Percentiles rank a stretch among this genome's conserved stretches.
Conservation (phyloP, 2,329 filamentous ascomycete genomes). For the Raffaelea deltoideospora region DNA sequence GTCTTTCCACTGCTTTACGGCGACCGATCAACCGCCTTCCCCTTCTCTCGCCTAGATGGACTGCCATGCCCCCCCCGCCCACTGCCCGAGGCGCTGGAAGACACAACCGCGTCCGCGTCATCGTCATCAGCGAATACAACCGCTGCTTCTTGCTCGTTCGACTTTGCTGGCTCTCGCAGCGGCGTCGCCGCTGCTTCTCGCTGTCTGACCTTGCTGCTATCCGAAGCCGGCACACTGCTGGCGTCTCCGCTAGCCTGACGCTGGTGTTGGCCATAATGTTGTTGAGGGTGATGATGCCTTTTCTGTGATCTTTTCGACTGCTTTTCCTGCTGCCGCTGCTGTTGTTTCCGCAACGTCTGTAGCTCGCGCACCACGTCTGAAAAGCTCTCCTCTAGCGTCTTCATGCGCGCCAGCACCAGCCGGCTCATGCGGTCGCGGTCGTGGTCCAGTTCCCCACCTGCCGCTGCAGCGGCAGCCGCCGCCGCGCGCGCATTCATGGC, state of each 20-base stretch:
- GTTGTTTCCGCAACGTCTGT: constrained; percentile 39
- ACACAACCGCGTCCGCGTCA: no score
- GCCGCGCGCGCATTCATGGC: constrained; percentile 29
- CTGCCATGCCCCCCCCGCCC: no score
- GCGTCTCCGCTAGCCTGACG: constrained; percentile 20
- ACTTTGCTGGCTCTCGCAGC: neutral
- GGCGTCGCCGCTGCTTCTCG: neutral
- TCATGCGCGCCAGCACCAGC: constrained; percentile 79
- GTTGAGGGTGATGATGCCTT: no score
- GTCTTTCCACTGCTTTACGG: no score
- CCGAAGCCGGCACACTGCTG: constrained; percentile 29
- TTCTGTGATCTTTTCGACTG: no score
- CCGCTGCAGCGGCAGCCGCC: no score
- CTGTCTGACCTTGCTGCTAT: neutral
- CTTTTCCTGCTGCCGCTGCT: no score
- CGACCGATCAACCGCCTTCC: no score
- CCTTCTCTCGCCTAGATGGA: no score
- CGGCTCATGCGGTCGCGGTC: constrained; percentile 58
- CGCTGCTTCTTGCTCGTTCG: neutral
- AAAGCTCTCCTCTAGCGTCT: constrained; percentile 82
- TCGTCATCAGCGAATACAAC: no score
- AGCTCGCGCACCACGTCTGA: constrained; percentile 74
- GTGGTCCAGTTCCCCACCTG: constrained; percentile 25
- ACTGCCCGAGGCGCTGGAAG: no score
- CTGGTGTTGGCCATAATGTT: constrained; percentile 1